phyloP scores from a whole-genome alignment of 192 early-diverging fungal species.

The Backusella mclennaniae region DNA sequence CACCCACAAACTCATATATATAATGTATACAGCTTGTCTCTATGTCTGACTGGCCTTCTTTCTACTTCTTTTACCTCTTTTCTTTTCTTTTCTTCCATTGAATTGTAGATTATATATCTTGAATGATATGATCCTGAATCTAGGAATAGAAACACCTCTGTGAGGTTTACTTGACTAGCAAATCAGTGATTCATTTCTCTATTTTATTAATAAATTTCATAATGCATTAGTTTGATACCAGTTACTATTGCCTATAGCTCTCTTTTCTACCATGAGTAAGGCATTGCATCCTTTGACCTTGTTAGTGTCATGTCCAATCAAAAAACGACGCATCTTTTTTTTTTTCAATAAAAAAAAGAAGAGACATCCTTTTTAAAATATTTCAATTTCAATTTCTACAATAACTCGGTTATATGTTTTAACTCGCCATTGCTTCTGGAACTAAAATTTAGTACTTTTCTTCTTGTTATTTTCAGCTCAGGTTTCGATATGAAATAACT shows the following conservation, averaged over 20 bases:
- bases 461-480: not conserved
- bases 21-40: not conserved
- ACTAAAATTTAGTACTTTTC: not conserved
- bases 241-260: too few relatives aligned
- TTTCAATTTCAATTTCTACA: not conserved
- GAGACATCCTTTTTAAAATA: too few relatives aligned
- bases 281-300: not conserved
- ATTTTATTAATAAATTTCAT: not conserved
- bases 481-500: not conserved
- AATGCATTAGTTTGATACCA: not conserved
- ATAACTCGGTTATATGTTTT: not conserved
- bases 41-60: not conserved
- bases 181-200: not conserved
- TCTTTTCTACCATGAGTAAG: not conserved
- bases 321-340: not conserved
- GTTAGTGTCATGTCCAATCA: not conserved
- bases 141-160: not conserved
- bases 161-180: not conserved
- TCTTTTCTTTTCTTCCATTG: not conserved
- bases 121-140: not conserved
- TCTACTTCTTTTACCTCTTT: not conserved
- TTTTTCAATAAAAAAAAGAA: not conserved
- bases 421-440: not conserved
- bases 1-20: not conserved
- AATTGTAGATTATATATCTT: slow-evolving; percentile 6